phyloP scores from a whole-genome alignment of 2,329 filamentous ascomycete species.

The Exophiala phaeomuriformis region DNA sequence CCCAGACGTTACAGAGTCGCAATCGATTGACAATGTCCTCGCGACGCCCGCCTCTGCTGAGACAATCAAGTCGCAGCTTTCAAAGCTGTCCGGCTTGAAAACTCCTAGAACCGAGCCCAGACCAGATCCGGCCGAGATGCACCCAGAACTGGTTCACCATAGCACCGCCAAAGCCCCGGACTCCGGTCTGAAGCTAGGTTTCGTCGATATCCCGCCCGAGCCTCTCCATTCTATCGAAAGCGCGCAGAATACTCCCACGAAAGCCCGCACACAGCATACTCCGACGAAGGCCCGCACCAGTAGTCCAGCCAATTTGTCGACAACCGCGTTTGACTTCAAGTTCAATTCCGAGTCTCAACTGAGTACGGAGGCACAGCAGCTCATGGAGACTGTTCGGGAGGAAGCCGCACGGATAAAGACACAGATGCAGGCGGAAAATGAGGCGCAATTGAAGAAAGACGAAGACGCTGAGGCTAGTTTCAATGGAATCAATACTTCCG shows the following conservation, averaged over 20 bases:
- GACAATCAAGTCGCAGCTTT: slow-evolving; percentile 31
- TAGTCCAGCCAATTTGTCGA: slow-evolving; percentile 29
- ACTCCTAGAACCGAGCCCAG: slow-evolving; percentile 61
- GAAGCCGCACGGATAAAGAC: slow-evolving; percentile 65
- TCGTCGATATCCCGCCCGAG: slow-evolving; percentile 36
- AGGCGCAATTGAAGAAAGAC: slow-evolving; percentile 47
- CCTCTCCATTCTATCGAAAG: slow-evolving; percentile 21
- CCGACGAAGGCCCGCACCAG: slow-evolving; percentile 31
- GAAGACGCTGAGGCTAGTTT: slow-evolving; percentile 40
- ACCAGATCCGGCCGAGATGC: slow-evolving; percentile 76
- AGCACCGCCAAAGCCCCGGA: slow-evolving; percentile 69
- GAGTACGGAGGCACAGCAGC: slow-evolving; percentile 46
- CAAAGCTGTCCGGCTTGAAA: slow-evolving; percentile 36
- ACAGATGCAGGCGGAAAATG: slow-evolving; percentile 56
- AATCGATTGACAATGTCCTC: slow-evolving; percentile 30
- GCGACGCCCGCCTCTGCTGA: slow-evolving; percentile 30
- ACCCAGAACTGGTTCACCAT: slow-evolving; percentile 72
- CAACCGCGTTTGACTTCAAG: slow-evolving; percentile 41
- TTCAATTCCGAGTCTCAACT: slow-evolving; percentile 40
- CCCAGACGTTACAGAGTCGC: slow-evolving; percentile 31
- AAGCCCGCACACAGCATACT: slow-evolving; percentile 31
- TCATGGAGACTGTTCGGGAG: slow-evolving; percentile 61
- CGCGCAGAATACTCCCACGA: slow-evolving; percentile 37
- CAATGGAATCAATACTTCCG: slow-evolving; percentile 31
- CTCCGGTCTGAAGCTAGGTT: slow-evolving; percentile 73